Conservation (phyloP, 768 basidiomycete genomes). For the Pulveroboletus sp. region DNA sequence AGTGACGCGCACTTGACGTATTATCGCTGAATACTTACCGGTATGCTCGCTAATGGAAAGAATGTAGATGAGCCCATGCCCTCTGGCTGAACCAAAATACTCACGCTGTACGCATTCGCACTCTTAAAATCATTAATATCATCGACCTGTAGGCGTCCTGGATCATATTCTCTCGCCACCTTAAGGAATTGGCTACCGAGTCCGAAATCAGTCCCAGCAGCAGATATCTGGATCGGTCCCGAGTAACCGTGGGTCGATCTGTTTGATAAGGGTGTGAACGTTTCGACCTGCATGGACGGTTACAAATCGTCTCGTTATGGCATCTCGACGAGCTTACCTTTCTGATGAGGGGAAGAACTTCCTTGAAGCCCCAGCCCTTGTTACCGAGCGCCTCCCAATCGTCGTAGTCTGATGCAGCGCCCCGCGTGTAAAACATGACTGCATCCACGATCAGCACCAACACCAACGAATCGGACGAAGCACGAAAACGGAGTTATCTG, state of each 20-base stretch:
- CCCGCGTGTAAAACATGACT: slow-evolving; percentile 53
- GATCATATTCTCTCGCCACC: slow-evolving; percentile 44
- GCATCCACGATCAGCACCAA: not conserved
- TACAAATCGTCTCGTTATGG: slow-evolving; percentile 23
- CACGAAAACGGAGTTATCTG: not conserved
- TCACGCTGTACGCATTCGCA: slow-evolving; percentile 22
- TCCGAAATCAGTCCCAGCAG: not conserved
- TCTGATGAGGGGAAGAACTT: slow-evolving; percentile 52
- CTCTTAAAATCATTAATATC: slow-evolving; percentile 45
- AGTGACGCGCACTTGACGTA: not conserved
- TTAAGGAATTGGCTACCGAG: slow-evolving; percentile 42
- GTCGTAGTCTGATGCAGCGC: slow-evolving; percentile 60
- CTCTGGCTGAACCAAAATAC: not conserved
- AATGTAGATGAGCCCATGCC: not conserved
- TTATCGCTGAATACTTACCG: slow-evolving; percentile 9
- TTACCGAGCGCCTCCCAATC: slow-evolving; percentile 51
- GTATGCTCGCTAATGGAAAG: slow-evolving; percentile 9
- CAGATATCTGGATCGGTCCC: slow-evolving; percentile 29
- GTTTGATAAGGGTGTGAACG: slow-evolving; percentile 30
- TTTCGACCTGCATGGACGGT: slow-evolving; percentile 42
- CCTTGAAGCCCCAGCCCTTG: slow-evolving; percentile 55
- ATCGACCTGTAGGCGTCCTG: slow-evolving; percentile 36
- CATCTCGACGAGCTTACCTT: slow-evolving; percentile 37
- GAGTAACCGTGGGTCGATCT: slow-evolving; percentile 35
- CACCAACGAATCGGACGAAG: not conserved